phyloP scores from a whole-genome alignment of 2,329 filamentous ascomycete genomes.

The Colletotrichum limetticola region DNA sequence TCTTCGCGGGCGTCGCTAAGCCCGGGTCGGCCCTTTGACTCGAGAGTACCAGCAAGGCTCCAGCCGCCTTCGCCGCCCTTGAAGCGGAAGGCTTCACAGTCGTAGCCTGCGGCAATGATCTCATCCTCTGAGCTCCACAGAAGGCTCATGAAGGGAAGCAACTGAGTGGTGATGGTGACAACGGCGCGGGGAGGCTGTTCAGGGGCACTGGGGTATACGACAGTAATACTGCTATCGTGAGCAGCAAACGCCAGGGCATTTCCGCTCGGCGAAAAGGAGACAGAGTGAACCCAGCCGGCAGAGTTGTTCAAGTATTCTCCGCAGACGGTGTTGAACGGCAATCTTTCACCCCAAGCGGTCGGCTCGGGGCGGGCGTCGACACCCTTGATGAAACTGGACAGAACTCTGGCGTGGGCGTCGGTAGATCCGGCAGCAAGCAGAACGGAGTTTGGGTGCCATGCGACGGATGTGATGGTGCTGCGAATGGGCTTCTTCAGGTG shows the following conservation, averaged over 20 bases:
- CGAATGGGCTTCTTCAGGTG: constrained; percentile 99
- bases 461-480: constrained; percentile 93
- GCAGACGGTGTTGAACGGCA: constrained; percentile 98
- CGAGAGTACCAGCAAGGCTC: constrained; percentile 84
- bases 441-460: constrained; percentile 98
- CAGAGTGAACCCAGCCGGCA: constrained; percentile 95
- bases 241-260: constrained; percentile 93
- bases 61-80: constrained; percentile 82
- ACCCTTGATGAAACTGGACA: constrained; percentile 96
- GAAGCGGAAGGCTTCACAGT: constrained; percentile 90
- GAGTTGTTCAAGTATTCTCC: constrained; percentile 97
- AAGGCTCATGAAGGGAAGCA: constrained; percentile 91
- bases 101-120: constrained; percentile 95
- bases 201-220: constrained; percentile 92
- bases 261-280: constrained; percentile 91
- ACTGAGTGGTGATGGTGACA: constrained; percentile 87
- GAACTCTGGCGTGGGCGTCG: constrained; percentile 93
- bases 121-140: constrained; percentile 93
- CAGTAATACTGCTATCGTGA: constrained; percentile 95
- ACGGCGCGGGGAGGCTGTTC: constrained; percentile 93
- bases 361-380: constrained; percentile 88
- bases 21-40: constrained; percentile 74
- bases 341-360: constrained; percentile 90
- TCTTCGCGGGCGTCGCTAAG: constrained; percentile 79
- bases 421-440: constrained; percentile 95